Evolutionary conservation across 140 eudicot genomes (phyloP), one percentile per base, ranked within the genome.

Genomic region (Flaveria floridana): DNA sequence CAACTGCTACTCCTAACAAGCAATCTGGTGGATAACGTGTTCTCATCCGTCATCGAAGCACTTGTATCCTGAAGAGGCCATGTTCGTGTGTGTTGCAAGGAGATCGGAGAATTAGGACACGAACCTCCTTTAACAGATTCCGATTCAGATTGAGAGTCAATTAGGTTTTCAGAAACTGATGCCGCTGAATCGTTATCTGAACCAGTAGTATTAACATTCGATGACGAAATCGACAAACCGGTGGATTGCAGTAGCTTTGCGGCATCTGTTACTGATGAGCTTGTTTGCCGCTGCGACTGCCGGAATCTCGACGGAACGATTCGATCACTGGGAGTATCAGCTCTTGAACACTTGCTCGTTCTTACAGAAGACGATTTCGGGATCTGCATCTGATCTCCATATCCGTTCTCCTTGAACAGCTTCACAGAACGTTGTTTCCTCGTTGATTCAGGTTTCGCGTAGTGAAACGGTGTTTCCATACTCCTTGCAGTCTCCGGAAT

Each of bases 281-380:
- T 19, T 53, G 74, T 71, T 30, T 76, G 84, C 14, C 70, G 82
- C 23, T 84, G 68, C 23, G 79, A 57, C 1, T 48, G 78, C 75
- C 79, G 80, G 72, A 75, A 91, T 14, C 96, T 80, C 0, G 97
- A 91, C 0, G 87, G 92, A 42, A 88, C 81, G 9, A 85, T 74
- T 75, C 93, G 80, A 39, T 82, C 88, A 7, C 51, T 67, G 13
- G 89, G 86, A 0, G 90, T 86, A 75, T 86, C 90, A 23, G 92
- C 83, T 72, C 95, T 86, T 0, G 84, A 77, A 4, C 81, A 55
- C 16, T 68, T 79, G 4, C 73, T 55, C 15, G 65, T 56, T 59
- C 59, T 68, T 26, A 73, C 20, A 63, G 70, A 10, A 7, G 83
- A 44, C 21, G 86, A 83, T 53, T 79, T 78, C 3, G 37, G 8